Base-by-base conservation (phyloP, 129 eudicot species). In the Kitagawia praeruptora region DNA sequence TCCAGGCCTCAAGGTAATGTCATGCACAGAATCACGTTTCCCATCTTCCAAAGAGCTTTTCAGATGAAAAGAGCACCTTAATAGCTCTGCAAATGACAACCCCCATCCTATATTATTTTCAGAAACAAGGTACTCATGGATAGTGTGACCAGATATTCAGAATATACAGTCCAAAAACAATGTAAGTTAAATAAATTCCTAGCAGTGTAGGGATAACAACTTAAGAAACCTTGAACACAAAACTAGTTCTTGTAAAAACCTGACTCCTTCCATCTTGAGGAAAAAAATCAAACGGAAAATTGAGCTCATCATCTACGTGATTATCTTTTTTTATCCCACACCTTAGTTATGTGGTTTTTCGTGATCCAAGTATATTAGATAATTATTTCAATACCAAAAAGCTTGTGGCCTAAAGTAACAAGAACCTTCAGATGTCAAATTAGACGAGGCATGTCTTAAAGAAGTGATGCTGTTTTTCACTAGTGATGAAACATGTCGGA, bases 401-500 rank as follows among this genome's bases (percentile, higher is more conserved):
- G 37, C 39, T 66, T 44, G 61, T 15, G 46, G 66, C 23, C 47
- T 18, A 12, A 23, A 56, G 77, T 45, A 73, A 34, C 69, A 87
- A 90, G 80, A 83, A 93, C 98, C 98, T 93, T 93, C 97, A 69
- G 77, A 88, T 42, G 87, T 79, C 75, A 86, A 81, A 23, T 91
- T 74, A 82, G 89, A 84, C 21, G 98, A 83, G 70, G 83, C 81
- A 48, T 76, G 79, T 84, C 88, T 89, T 61, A 93, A 87, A 66
- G 89, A 86, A 76, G 78, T 87, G 81, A 93, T 93, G 84, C 93
- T 86, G 82, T 27, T 88, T 88, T 88, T 93, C 70, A 91, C 89
- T 49, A 88, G 54, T 54, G 97, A 89, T n/a, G 98, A 93, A 85
- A 93, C 93, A 27, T 91, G 98, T 80, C 90, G 81, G 82, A 89